phyloP scores from a whole-genome alignment of 768 basidiomycete species.

The Dioszegia aurantiaca region DNA sequence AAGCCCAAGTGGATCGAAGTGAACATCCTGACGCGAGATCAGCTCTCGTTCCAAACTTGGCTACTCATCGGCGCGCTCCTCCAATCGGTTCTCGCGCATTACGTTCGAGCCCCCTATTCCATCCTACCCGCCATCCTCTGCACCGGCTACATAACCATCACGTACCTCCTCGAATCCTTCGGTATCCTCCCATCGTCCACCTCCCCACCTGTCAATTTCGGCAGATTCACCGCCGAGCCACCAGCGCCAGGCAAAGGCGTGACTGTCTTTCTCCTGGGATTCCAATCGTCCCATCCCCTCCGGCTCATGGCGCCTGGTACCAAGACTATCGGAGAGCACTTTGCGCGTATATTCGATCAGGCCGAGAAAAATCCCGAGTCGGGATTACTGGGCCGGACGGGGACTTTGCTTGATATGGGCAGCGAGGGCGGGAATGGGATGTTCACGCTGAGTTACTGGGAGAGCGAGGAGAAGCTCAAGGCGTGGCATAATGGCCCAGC shows the following conservation, averaged over 20 bases:
- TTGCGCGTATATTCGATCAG: background rate
- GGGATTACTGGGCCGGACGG: constrained; percentile 4
- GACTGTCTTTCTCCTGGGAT: constrained; percentile 8
- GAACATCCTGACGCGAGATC: constrained; percentile 12
- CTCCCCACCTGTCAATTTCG: constrained; percentile 7
- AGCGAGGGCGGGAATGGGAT: constrained; percentile 12
- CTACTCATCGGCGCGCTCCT: constrained; percentile 9
- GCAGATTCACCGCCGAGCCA: constrained; percentile 4
- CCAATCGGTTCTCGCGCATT: constrained; percentile 8
- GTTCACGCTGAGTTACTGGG: constrained; percentile 11
- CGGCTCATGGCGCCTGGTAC: constrained; percentile 5
- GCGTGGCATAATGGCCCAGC: background rate
- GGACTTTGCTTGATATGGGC: background rate
- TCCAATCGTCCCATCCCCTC: constrained; percentile 10
- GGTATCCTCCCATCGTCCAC: background rate
- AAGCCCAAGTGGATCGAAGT: constrained; percentile 1
- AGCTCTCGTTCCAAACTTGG: constrained; percentile 10
- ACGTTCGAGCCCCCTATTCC: constrained; percentile 1
- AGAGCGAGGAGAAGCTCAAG: constrained; percentile 4
- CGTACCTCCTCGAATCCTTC: constrained; percentile 9
- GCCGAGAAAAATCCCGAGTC: constrained; percentile 7
- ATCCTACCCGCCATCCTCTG: background rate
- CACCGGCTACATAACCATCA: background rate
- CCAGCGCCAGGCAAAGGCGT: background rate
- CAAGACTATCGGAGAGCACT: background rate